Evolutionary conservation across 805 yeast genomes (phyloP), one percentile per base, ranked within the genome.

Genomic region (Clavispora vitiphila): DNA sequence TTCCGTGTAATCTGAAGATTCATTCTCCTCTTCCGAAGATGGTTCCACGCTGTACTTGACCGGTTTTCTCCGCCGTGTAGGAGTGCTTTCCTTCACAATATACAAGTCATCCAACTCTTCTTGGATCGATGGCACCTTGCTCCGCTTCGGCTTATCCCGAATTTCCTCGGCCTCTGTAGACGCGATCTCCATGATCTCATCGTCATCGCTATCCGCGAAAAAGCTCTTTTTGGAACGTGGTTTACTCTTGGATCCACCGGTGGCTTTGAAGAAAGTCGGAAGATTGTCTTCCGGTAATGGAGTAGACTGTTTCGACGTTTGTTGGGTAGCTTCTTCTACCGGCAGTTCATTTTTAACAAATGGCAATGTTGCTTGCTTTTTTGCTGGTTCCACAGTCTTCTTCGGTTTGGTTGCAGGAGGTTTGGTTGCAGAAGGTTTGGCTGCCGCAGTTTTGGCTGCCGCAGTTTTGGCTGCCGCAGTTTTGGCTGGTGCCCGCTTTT

Each of bases 181-280:
- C n/a, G 20, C 41, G 12, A 45, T 46, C 65, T 60, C 43, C 69
- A 55, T 37, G 57, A 60, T 30, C 53, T 58, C 51, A 8, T 30
- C 48, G n/a, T 45, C 50, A 9, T 47, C 47, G 14, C 29, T 40
- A 16, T 37, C 43, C 1, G 26, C 34, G 25, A 47, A 32, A 4
- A 44, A 50, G 21, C 30, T 23, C 16, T 22, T 30, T 9, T 16
- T 20, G 20, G 23, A 5, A 4, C 34, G 11, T 10, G 32, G 14
- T 10, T n/a, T 22, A n/a, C 32, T 35, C 39, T 51, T 51, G 7
- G 41, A 22, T 16, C 34, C 22, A 14, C 25, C 24, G 3, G 37
- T 24, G 14, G 36, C 29, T 16, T 45, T 44, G 42, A 50, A 50
- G 23, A 51, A 51, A 3, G 50, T 45, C 2, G 47, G 54, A 20